Evolutionary conservation across 2,329 filamentous ascomycete species (phyloP).

Genomic region (Fusarium annulatum): DNA sequence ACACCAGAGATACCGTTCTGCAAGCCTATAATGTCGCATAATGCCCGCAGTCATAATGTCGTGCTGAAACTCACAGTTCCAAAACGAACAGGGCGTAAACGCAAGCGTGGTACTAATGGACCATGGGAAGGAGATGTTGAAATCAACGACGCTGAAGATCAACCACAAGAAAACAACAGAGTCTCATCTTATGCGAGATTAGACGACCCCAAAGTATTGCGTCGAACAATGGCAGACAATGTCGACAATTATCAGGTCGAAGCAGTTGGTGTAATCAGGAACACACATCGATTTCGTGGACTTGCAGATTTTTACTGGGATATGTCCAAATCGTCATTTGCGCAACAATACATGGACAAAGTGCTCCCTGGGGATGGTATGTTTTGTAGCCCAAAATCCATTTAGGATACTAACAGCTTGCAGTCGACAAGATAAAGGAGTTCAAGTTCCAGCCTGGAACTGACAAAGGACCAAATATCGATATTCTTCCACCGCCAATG

Average conservation of each 20-base stretch:
- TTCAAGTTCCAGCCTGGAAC: constrained; percentile 75
- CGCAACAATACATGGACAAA: constrained; percentile 76
- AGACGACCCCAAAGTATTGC: constrained; percentile 66
- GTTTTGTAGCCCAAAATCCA: not conserved
- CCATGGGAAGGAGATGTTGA: constrained; percentile 66
- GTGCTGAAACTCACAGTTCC: constrained; percentile 89
- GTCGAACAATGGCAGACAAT: constrained; percentile 78
- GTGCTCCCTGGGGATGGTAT: constrained; percentile 78
- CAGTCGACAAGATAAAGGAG: constrained; percentile 64
- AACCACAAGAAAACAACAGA: constrained; percentile 26
- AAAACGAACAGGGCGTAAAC: constrained; percentile 84
- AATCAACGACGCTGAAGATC: constrained; percentile 42
- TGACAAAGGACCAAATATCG: constrained; percentile 68
- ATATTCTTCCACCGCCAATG: constrained; percentile 83
- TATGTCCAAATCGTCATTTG: constrained; percentile 74
- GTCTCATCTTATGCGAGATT: constrained; percentile 59
- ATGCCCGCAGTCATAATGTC: constrained; percentile 81
- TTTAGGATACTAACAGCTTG: not conserved
- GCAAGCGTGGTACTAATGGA: constrained; percentile 80
- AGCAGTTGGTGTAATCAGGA: constrained; percentile 76
- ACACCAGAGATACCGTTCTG: constrained; percentile 83
- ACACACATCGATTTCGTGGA: constrained; percentile 88
- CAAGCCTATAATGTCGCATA: constrained; percentile 81
- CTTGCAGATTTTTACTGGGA: constrained; percentile 90
- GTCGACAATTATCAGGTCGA: constrained; percentile 73